Conservation (phyloP, 2,329 filamentous ascomycete genomes). For the Truncatella angustata region DNA sequence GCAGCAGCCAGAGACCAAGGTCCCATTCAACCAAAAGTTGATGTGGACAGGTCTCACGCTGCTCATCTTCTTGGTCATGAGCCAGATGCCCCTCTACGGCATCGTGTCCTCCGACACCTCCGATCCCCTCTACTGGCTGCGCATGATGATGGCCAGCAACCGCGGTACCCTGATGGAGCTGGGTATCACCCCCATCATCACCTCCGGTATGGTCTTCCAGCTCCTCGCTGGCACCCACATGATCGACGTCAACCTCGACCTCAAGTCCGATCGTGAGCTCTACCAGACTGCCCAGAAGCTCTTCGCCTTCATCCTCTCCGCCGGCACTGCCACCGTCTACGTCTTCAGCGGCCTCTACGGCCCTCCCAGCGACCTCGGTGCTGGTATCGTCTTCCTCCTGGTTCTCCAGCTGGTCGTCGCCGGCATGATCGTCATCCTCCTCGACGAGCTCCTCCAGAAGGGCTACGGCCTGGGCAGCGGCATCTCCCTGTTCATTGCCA, state of each 20-base stretch:
- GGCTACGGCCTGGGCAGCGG: constrained; percentile 97
- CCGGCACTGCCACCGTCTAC: constrained; percentile 96
- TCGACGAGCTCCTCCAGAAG: constrained; percentile 99
- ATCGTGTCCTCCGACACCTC: constrained; percentile 99
- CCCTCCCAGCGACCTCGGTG: constrained; percentile 92
- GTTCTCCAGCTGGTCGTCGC: constrained; percentile 97
- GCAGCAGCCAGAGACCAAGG: constrained; percentile 96
- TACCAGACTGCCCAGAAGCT: constrained; percentile 99
- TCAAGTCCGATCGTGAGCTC: constrained; percentile 98
- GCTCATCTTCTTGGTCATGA: constrained; percentile 99
- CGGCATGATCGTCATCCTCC: constrained; percentile 97
- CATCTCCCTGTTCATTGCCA: constrained; percentile 99
- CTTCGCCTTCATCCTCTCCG: constrained; percentile 94
- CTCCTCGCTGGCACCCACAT: constrained; percentile 98
- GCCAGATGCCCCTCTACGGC: constrained; percentile 96
- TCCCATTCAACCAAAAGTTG: constrained; percentile 97
- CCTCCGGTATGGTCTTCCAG: constrained; percentile 99
- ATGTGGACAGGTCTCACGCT: constrained; percentile 95
- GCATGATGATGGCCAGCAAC: constrained; percentile 99
- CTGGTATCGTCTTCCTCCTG: constrained; percentile 96
- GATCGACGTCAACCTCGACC: constrained; percentile 99
- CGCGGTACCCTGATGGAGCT: constrained; percentile 93
- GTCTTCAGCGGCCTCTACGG: constrained; percentile 98
- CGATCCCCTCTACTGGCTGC: constrained; percentile 98
- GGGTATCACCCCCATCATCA: constrained; percentile 98